Conservation (phyloP, 768 basidiomycete genomes). For the Basidioascus undulatus region DNA sequence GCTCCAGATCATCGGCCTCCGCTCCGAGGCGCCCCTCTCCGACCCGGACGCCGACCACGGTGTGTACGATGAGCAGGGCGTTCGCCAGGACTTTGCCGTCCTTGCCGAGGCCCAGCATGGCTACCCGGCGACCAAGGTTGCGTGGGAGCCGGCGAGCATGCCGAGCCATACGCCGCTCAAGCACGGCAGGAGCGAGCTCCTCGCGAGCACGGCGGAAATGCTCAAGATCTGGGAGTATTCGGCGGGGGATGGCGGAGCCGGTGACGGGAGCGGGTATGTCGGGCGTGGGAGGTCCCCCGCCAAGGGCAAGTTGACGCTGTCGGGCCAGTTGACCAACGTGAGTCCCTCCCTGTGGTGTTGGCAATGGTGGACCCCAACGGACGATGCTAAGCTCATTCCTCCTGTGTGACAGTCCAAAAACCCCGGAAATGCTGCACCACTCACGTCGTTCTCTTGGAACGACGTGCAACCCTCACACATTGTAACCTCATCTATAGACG, state of each 20-base stretch:
- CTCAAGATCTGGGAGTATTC: conserved; percentile 75
- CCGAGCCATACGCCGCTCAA: conserved; percentile 5
- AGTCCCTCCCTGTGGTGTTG: no score
- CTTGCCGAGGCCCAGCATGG: conserved; percentile 64
- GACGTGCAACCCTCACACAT: conserved; percentile 69
- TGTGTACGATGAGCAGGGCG: conserved; percentile 44
- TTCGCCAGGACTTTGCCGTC: conserved; percentile 41
- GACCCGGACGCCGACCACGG: conserved; percentile 41
- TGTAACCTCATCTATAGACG: conserved; percentile 88
- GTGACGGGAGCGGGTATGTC: conserved; percentile 3
- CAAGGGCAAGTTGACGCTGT: background rate
- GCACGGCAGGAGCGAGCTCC: conserved; percentile 36
- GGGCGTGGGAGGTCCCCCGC: conserved; percentile 1
- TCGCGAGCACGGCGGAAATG: conserved; percentile 86
- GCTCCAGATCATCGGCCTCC: conserved; percentile 10
- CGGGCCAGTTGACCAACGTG: no score
- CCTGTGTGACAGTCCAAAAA: conserved; percentile 55
- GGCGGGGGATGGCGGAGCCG: conserved; percentile 26
- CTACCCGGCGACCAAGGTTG: conserved; percentile 78
- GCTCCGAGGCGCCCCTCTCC: conserved; percentile 25
- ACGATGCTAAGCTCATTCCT: background rate
- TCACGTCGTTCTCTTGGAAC: conserved; percentile 97
- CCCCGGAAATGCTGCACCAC: conserved; percentile 61
- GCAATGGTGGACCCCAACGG: background rate
- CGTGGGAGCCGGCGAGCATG: conserved; percentile 52